Conservation (phyloP, 2,329 filamentous ascomycete genomes). For the Nemania sp. region DNA sequence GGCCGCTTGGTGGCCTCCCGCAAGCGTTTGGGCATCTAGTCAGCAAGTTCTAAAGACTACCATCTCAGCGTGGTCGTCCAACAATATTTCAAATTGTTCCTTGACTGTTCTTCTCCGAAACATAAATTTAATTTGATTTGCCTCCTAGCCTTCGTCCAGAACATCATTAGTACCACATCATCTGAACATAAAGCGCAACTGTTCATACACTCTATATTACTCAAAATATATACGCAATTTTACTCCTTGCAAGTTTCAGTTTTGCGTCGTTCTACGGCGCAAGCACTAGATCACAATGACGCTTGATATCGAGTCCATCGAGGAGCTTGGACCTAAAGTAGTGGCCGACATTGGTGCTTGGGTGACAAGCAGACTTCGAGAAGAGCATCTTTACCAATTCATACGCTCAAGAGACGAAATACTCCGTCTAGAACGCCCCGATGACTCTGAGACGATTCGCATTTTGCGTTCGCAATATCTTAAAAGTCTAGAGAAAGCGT, state of each 20-base stretch:
- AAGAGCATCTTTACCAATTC: conserved; percentile 8
- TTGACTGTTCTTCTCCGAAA: too few relatives aligned
- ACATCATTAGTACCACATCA: too few relatives aligned
- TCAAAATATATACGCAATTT: too few relatives aligned
- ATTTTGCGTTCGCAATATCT: not conserved
- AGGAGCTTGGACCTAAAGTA: conserved; percentile 1
- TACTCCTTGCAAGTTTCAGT: not conserved
- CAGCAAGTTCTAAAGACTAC: too few relatives aligned
- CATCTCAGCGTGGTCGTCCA: too few relatives aligned
- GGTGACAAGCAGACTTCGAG: conserved; percentile 6
- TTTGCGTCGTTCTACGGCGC: not conserved
- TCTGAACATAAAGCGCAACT: too few relatives aligned
- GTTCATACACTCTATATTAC: too few relatives aligned
- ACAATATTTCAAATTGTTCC: too few relatives aligned
- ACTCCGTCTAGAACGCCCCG: not conserved
- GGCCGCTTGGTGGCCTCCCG: not conserved
- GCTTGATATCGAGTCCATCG: not conserved
- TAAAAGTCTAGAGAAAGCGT: not conserved
- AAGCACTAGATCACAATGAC: not conserved
- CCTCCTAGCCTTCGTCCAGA: too few relatives aligned
- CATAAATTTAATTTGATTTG: too few relatives aligned
- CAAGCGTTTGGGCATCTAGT: too few relatives aligned
- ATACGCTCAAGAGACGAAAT: conserved; percentile 3
- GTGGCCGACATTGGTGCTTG: conserved; percentile 6
- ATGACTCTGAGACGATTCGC: not conserved